A percentile compares a stretch with the other conserved stretches of the same genome.
Evolutionary conservation across 2,329 filamentous ascomycete genomes (phyloP).

Genomic region (Alternaria gansuensis): DNA sequence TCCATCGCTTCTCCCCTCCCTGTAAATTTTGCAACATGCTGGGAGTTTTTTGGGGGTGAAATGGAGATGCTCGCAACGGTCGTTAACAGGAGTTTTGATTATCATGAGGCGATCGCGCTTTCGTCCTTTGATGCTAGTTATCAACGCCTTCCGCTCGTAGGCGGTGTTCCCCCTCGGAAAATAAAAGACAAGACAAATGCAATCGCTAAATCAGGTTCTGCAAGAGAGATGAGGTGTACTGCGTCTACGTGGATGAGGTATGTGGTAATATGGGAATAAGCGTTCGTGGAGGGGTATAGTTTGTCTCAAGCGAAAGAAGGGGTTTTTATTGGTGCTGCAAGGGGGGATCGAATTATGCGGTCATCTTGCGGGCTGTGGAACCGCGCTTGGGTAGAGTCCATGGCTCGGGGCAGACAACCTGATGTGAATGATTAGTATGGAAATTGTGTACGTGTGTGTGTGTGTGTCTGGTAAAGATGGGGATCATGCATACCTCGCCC

Average conservation of each 20-base stretch:
- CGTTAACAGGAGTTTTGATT: background rate
- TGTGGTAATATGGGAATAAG: constrained; percentile 2
- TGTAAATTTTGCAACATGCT: no score
- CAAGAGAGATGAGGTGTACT: constrained; percentile 12
- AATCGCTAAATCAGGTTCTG: constrained; percentile 18
- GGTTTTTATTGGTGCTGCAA: background rate
- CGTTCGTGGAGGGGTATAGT: constrained; percentile 8
- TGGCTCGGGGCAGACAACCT: constrained; percentile 60
- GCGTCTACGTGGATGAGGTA: constrained; percentile 18
- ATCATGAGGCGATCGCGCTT: constrained; percentile 3
- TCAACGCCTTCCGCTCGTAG: constrained; percentile 5
- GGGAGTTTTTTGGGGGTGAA: no score
- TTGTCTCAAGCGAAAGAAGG: constrained; percentile 17
- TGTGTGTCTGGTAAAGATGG: no score
- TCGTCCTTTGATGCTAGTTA: background rate
- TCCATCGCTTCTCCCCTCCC: no score
- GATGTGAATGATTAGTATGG: background rate
- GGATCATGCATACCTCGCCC: constrained; percentile 77
- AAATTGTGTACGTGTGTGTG: no score
- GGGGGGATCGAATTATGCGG: constrained; percentile 22
- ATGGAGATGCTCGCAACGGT: no score
- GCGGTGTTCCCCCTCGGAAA: background rate
- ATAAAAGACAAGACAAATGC: background rate
- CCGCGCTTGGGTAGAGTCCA: constrained; percentile 61
- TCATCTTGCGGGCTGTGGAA: constrained; percentile 35